Evolutionary conservation across 345 rosid species (phyloP).

Genomic region (Carallia pectinifolia): DNA sequence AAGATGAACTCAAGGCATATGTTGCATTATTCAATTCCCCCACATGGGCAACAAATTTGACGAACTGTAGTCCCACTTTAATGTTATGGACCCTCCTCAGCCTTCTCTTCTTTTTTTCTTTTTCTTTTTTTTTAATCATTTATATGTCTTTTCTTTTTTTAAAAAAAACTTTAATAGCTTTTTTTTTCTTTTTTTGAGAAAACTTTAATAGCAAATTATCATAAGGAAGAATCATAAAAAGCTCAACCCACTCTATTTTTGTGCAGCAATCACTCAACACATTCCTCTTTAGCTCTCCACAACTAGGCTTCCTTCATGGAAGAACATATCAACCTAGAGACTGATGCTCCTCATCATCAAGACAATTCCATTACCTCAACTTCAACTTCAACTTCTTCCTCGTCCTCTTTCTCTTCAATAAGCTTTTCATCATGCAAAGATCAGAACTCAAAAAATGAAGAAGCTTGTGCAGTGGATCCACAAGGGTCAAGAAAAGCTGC

Average conservation of each 20-base stretch:
- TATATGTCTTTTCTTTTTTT: neutral
- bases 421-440: constrained; percentile 22
- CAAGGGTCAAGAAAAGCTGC: constrained; percentile 37
- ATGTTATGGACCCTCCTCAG: too few relatives aligned
- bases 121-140: neutral
- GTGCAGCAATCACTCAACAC: constrained; percentile 24
- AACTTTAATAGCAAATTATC: constrained; percentile 8
- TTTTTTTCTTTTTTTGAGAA: neutral
- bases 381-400: neutral
- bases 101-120: constrained; percentile 21
- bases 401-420: constrained; percentile 20
- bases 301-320: constrained; percentile 29
- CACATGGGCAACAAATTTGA: too few relatives aligned
- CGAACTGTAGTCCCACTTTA: too few relatives aligned
- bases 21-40: too few relatives aligned
- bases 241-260: constrained; percentile 18
- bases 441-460: constrained; percentile 11
- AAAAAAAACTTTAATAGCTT: neutral
- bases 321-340: constrained; percentile 48
- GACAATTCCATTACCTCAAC: constrained; percentile 23
- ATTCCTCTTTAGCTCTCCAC: constrained; percentile 21
- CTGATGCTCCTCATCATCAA: constrained; percentile 31
- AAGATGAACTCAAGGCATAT: too few relatives aligned
- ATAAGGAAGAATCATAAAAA: constrained; percentile 27
- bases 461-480: constrained; percentile 10